phyloP scores from a whole-genome alignment of 768 basidiomycete species.

The Podaxis carcinomalis region DNA sequence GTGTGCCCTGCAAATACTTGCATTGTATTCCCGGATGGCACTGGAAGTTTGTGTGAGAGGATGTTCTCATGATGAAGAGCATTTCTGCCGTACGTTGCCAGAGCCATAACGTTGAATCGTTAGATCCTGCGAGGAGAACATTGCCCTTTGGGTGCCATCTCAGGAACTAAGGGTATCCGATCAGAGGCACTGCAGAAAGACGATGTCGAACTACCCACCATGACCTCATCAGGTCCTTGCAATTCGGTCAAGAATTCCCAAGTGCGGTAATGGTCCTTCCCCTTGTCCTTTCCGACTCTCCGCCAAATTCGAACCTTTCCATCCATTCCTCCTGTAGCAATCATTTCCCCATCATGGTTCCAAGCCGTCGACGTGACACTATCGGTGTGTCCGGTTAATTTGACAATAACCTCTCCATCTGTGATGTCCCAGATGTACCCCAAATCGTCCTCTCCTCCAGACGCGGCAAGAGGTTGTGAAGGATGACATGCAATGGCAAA shows the following conservation, averaged over 20 bases:
- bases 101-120: constrained; percentile 93
- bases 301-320: constrained; percentile 92
- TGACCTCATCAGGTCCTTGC: constrained; percentile 93
- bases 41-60: constrained; percentile 34
- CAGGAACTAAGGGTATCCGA: constrained; percentile 62
- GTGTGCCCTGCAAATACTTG: constrained; percentile 93
- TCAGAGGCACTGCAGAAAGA: constrained; percentile 1
- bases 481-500: constrained; percentile 87
- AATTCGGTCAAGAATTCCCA: constrained; percentile 97
- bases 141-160: constrained; percentile 95
- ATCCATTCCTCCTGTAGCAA: constrained; percentile 98
- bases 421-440: constrained; percentile 92
- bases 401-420: constrained; percentile 74
- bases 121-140: constrained; percentile 86
- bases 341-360: constrained; percentile 87
- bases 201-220: constrained; percentile 46
- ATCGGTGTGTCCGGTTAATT: constrained; percentile 90
- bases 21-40: constrained; percentile 93
- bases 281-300: constrained; percentile 70
- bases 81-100: constrained; percentile 76
- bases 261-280: constrained; percentile 61
- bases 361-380: constrained; percentile 79
- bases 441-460: constrained; percentile 93
- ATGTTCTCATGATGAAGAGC: neutral
- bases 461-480: constrained; percentile 73